phyloP scores from a whole-genome alignment of 768 basidiomycete genomes.

The Jaapia argillacea region DNA sequence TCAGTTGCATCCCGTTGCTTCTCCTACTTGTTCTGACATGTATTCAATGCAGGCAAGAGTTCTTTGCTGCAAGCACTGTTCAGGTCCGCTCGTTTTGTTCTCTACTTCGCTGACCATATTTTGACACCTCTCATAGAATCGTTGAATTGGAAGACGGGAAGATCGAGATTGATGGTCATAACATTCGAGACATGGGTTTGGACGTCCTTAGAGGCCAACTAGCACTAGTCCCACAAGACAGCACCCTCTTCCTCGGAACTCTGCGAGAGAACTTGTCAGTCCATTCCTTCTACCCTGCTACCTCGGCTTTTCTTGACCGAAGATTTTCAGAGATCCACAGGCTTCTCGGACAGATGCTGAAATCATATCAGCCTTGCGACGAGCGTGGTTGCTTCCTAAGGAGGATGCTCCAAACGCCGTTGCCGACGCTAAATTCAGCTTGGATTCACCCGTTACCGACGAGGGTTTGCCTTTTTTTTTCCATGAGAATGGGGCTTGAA shows the following conservation, averaged over 20 bases:
- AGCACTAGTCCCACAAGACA: slow-evolving; percentile 63
- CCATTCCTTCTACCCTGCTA: background rate
- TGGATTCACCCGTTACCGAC: slow-evolving; percentile 50
- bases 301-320: background rate
- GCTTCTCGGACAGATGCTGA: slow-evolving; percentile 45
- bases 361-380: slow-evolving; percentile 47
- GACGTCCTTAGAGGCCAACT: slow-evolving; percentile 40
- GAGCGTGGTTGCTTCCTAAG: slow-evolving; percentile 49
- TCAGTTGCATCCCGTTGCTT: background rate
- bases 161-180: slow-evolving; percentile 47
- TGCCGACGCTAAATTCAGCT: slow-evolving; percentile 57
- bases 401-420: slow-evolving; percentile 33
- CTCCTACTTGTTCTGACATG: background rate
- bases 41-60: slow-evolving; percentile 31
- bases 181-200: slow-evolving; percentile 45
- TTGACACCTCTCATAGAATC: slow-evolving; percentile 25
- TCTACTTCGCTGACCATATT: background rate
- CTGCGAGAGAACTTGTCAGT: slow-evolving; percentile 35
- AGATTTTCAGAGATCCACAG: slow-evolving; percentile 38
- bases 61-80: slow-evolving; percentile 49
- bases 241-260: slow-evolving; percentile 41
- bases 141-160: slow-evolving; percentile 49
- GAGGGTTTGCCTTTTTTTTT: slow-evolving; percentile 34
- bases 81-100: slow-evolving; percentile 26
- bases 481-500: background rate